Percentiles rank a stretch among this genome's conserved stretches.
Evolutionary conservation across 805 yeast species (phyloP).

Genomic region (Jamesozyma spencerorum): DNA sequence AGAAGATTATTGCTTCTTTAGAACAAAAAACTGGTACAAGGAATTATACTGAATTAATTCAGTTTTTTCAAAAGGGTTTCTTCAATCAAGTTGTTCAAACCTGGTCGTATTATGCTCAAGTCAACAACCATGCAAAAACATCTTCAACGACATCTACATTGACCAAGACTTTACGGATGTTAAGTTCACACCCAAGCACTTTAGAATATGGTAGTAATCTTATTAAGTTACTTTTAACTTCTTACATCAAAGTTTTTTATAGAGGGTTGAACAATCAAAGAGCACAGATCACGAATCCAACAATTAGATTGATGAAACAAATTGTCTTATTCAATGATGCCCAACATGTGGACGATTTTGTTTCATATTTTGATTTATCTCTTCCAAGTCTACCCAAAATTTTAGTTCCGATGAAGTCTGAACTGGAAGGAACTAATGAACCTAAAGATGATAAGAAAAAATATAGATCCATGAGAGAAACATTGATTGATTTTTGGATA

Average conservation of each 20-base stretch:
- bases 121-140: conserved; percentile 44
- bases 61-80: conserved; percentile 31
- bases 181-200: conserved; percentile 13
- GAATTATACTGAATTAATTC: conserved; percentile 21
- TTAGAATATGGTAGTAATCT: conserved; percentile 16
- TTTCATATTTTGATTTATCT: conserved; percentile 60
- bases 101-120: conserved; percentile 40
- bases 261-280: conserved; percentile 53
- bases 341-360: conserved; percentile 44
- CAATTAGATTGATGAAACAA: conserved; percentile 46
- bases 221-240: conserved; percentile 43
- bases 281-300: conserved; percentile 52
- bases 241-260: conserved; percentile 54
- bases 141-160: conserved; percentile 37
- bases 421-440: conserved; percentile 30
- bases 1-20: conserved; percentile 14
- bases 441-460: conserved; percentile 25
- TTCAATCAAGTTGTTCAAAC: conserved; percentile 33
- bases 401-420: conserved; percentile 44
- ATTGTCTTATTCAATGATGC: conserved; percentile 44
- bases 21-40: conserved; percentile 13
- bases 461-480: conserved; percentile 42
- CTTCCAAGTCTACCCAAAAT: conserved; percentile 53
- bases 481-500: conserved; percentile 56
- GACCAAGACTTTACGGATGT: conserved; percentile 28